Conservation (phyloP, 768 basidiomycete species). For the Daedaleopsis nitida region DNA sequence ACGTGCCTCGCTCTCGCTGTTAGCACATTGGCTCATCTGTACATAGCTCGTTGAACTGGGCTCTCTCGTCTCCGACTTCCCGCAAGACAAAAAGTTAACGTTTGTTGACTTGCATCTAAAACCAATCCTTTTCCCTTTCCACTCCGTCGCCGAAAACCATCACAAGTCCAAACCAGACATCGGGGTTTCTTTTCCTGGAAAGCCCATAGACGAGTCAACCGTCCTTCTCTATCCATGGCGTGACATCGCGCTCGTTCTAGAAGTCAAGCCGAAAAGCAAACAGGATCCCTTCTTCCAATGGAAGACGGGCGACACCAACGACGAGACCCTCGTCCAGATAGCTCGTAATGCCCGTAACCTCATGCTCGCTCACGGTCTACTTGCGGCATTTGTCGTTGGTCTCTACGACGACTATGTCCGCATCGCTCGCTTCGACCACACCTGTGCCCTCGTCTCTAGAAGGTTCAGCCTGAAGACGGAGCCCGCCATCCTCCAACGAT, state of each 20-base stretch:
- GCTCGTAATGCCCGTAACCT: constrained; percentile 11
- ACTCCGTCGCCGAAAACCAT: constrained; percentile 6
- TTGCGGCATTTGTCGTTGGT: constrained; percentile 16
- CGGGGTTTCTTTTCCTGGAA: neutral
- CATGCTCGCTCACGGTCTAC: constrained; percentile 9
- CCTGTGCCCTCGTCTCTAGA: constrained; percentile 2
- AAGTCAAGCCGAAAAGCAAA: no score
- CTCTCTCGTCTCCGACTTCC: constrained; percentile 4
- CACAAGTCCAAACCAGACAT: constrained; percentile 4
- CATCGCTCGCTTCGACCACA: constrained; percentile 15
- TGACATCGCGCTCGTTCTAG: no score
- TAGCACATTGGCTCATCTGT: neutral
- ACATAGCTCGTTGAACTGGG: no score
- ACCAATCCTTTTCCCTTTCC: constrained; percentile 16
- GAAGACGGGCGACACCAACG: neutral
- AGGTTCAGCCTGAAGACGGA: neutral
- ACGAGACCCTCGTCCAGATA: constrained; percentile 1
- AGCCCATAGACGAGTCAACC: neutral
- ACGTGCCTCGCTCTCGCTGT: no score
- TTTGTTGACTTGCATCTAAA: no score
- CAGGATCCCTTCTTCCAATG: neutral
- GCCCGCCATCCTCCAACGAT: constrained; percentile 2
- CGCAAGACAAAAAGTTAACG: neutral
- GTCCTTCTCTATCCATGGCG: no score
- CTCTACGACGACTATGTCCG: constrained; percentile 13